Evolutionary conservation across 1,139 yeast species (phyloP), one percentile per base, ranked within the genome.

Genomic region (Pichia kudriavzevii): DNA sequence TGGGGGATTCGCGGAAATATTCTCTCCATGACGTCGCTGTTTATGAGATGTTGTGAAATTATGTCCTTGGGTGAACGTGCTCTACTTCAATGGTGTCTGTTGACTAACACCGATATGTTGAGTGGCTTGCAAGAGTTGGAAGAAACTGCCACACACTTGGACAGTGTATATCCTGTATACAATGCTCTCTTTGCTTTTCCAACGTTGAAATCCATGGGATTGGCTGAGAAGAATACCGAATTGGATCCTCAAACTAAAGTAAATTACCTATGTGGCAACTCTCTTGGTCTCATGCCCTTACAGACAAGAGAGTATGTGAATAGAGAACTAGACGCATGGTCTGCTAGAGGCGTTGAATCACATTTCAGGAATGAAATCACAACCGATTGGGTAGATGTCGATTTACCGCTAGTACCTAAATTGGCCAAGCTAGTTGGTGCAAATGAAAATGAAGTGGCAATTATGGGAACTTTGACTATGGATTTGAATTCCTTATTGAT

Each of bases 241-340:
- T 22, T 30, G 6, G 30, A 35, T 13, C 22, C 34, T 7, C 26
- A 35, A 7, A 27, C 40, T 1, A 32, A 32, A 20, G 53, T 69
- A 15, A 66, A 75, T 21, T 83, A 88, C 53, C 64, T 88, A 35
- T 84, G 95, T 58, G 97, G 97, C 5, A 87, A 88, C 60, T 85
- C 95, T 7, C 69, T 88, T 7, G 97, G 97, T 0, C 61, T 88
- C 40, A 82, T 85, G 93, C 96, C 97, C 0, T 63, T 60, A 35
- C 51, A 63, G 4, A 78, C 87, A 0, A 64, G 72, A 20, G 47
- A 48, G 2, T 82, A 85, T 15, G 64, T 88, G 11, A 60, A 60
- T 31, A 66, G 63, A 25, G 96, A 88, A 57, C 62, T 88, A 28
- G 71, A 75, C 42, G 94, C 93, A 0, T 88, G 97, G 97, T 64